phyloP scores from a whole-genome alignment of 2,329 filamentous ascomycete genomes.

The Neoscytalidium dimidiatum region DNA sequence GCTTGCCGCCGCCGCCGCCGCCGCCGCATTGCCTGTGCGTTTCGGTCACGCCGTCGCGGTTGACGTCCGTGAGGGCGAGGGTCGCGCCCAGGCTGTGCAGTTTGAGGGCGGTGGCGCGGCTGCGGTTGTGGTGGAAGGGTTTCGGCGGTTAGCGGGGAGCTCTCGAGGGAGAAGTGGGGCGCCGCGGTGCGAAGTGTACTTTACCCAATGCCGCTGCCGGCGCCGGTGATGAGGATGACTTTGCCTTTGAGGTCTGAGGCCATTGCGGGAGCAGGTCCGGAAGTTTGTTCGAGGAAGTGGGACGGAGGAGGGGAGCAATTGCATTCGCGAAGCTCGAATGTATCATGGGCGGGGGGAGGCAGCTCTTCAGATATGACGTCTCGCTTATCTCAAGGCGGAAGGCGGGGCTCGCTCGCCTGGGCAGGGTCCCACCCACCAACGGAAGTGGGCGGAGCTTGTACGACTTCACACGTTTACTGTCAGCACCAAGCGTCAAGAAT shows the following conservation, averaged over 20 bases:
- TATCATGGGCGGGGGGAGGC: not conserved
- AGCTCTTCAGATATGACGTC: slow-evolving; percentile 9
- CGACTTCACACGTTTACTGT: too few relatives aligned
- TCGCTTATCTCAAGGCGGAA: not conserved
- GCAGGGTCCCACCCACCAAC: not conserved
- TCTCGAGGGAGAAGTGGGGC: not conserved
- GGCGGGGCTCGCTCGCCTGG: too few relatives aligned
- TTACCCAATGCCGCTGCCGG: slow-evolving; percentile 86
- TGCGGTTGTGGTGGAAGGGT: not conserved
- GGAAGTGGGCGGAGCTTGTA: slow-evolving; percentile 11
- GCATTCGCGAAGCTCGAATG: not conserved
- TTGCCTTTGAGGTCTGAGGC: slow-evolving; percentile 72
- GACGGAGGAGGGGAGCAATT: not conserved
- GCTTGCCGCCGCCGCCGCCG: slow-evolving; percentile 86
- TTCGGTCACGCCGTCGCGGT: slow-evolving; percentile 84
- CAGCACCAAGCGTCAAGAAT: not conserved
- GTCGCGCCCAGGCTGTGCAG: slow-evolving; percentile 63
- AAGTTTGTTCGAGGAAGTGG: not conserved
- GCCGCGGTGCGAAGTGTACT: slow-evolving; percentile 22
- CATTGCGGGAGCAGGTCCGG: not conserved
- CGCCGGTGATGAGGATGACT: slow-evolving; percentile 85
- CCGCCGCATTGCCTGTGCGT: slow-evolving; percentile 76
- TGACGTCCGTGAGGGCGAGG: slow-evolving; percentile 90
- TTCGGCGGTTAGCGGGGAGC: not conserved
- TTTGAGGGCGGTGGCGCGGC: slow-evolving; percentile 18